Conservation (phyloP, 805 yeast genomes). For the Metschnikowia drakensbergensis region DNA sequence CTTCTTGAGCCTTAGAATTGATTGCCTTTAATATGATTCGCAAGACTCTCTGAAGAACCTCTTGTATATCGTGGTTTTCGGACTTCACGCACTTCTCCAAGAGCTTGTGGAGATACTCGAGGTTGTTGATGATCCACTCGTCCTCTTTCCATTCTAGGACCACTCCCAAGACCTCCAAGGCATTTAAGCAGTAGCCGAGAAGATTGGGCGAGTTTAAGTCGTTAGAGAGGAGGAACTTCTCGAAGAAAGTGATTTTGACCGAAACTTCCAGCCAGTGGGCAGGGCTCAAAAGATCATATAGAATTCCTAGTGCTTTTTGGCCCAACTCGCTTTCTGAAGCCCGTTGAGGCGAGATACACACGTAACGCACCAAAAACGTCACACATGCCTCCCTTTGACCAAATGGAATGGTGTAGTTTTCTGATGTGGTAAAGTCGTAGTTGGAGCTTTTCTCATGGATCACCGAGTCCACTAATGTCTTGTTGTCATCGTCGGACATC, state of each 20-base stretch:
- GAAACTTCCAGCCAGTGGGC: slow-evolving; percentile 83
- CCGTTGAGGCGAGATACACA: slow-evolving; percentile 80
- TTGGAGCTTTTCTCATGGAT: neutral
- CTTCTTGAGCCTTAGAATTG: slow-evolving; percentile 36
- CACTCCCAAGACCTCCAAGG: slow-evolving; percentile 82
- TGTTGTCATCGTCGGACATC: slow-evolving; percentile 1
- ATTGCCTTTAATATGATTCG: slow-evolving; percentile 66
- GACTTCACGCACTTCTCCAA: slow-evolving; percentile 79
- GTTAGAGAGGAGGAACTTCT: slow-evolving; percentile 74
- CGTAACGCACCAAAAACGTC: slow-evolving; percentile 80
- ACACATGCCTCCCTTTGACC: slow-evolving; percentile 86
- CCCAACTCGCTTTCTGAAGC: slow-evolving; percentile 83
- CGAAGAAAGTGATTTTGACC: slow-evolving; percentile 85
- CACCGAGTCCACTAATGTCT: slow-evolving; percentile 3
- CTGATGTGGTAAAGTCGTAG: slow-evolving; percentile 44
- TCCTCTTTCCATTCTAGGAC: slow-evolving; percentile 74
- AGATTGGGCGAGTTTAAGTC: slow-evolving; percentile 68
- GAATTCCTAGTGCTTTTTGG: slow-evolving; percentile 71
- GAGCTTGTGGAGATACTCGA: slow-evolving; percentile 64
- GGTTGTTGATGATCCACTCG: slow-evolving; percentile 74
- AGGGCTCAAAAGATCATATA: slow-evolving; percentile 68
- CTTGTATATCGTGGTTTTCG: slow-evolving; percentile 83
- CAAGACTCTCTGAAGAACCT: slow-evolving; percentile 72
- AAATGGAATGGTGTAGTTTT: slow-evolving; percentile 60
- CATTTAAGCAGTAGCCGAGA: slow-evolving; percentile 79